Evolutionary conservation across 495 filamentous ascomycete genomes (phyloP).

Genomic region (Pyronema domesticum): DNA sequence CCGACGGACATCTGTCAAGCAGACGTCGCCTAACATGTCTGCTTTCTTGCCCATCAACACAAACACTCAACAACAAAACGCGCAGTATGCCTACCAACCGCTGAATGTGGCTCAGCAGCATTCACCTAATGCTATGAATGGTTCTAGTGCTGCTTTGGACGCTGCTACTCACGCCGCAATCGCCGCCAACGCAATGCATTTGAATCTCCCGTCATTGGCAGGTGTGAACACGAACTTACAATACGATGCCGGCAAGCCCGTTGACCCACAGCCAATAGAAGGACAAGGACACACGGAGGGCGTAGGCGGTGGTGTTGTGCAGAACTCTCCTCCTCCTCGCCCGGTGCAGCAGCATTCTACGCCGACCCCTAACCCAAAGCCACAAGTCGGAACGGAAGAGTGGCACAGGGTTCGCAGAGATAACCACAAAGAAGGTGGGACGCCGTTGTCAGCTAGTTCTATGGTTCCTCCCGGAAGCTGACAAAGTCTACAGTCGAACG

Average conservation of each 20-base stretch:
- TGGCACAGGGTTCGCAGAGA: constrained; percentile 97
- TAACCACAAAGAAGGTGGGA: constrained; percentile 95
- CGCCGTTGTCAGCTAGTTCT: neutral
- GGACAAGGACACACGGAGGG: constrained; percentile 18
- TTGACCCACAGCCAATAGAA: constrained; percentile 18
- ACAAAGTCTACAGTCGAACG: constrained; percentile 54
- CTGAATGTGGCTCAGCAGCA: constrained; percentile 16
- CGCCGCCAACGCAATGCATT: constrained; percentile 22
- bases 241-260: constrained; percentile 13
- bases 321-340: constrained; percentile 4
- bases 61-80: constrained; percentile 15
- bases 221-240: constrained; percentile 9
- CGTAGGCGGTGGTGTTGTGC: constrained; percentile 10
- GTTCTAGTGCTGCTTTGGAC: constrained; percentile 14
- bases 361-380: constrained; percentile 39
- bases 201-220: constrained; percentile 20
- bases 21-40: constrained; percentile 20
- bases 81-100: constrained; percentile 17
- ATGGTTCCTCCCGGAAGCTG: neutral
- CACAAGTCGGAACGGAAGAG: constrained; percentile 83
- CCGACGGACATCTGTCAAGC: constrained; percentile 23
- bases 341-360: constrained; percentile 12
- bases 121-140: constrained; percentile 18
- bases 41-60: constrained; percentile 24
- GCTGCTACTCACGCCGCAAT: constrained; percentile 19